Base-by-base conservation (phyloP, 305 asterid species). In the Fraxinus floribunda region DNA sequence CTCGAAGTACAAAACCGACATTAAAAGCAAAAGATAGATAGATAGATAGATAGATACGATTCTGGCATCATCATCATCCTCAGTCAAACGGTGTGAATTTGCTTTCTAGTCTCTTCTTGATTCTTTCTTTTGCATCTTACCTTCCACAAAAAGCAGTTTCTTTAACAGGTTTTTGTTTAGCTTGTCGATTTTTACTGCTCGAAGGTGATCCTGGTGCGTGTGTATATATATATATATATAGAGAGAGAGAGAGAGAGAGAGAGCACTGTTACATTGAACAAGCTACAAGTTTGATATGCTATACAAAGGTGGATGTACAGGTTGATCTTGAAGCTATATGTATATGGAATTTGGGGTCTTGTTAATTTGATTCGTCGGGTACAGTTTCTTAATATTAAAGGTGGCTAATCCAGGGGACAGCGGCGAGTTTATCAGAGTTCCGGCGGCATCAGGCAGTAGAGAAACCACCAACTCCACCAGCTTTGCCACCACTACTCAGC, bases 321-420 rank as follows among this genome's bases (percentile, higher is more conserved):
- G 9, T 20, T 60, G 26, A 60, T 60, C 30, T 60, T 60, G 13
- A 20, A 60, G 70, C 7, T 20, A 7, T 7, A 60, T 20, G 0
- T 60, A 60, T 20, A 5, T 60, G 29, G 70, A 60, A 60, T 18
- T 60, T 20, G 29, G 55, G 30, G 7, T 60, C 30, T 60, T 60
- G 30, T 20, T 60, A 20, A 60, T n/a, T 60, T 52, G 13, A 16
- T 46, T 68, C 41, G 68, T 64, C 13, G 35, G 38, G 81, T 89
- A 55, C 81, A 88, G 88, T 87, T 87, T 80, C 87, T 81, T 82
- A 18, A 1, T n/a, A 60, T 77, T 26, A 80, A 94, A 89, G 86
- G 95, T 94, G 98, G 98, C 98, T 93, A 88, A 92, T 78, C 35
- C 83, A 86, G 80, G 84, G 60, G 87, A 88, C 62, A 81, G 83